Evolutionary conservation across 2,329 filamentous ascomycete genomes (phyloP).

Genomic region (Scedosporium minutisporum): DNA sequence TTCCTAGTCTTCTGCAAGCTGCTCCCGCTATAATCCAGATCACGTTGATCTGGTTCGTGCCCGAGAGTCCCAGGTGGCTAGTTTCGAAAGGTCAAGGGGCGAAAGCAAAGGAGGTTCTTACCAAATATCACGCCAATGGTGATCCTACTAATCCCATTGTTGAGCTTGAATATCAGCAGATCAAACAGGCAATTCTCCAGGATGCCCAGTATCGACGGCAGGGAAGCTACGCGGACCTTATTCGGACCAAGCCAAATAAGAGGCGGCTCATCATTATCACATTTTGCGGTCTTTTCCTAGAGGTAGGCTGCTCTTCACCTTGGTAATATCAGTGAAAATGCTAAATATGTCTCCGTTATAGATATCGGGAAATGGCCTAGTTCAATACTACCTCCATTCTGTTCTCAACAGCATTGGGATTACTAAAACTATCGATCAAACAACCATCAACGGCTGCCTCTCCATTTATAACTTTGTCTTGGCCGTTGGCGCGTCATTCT

Average conservation of each 20-base stretch:
- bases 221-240: conserved; percentile 22
- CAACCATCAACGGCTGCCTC: conserved; percentile 25
- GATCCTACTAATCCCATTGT: conserved; percentile 35
- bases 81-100: conserved; percentile 44
- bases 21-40: conserved; percentile 12
- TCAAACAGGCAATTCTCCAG: conserved; percentile 17
- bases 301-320: conserved; percentile 5
- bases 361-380: conserved; percentile 30
- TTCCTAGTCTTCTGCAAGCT: conserved; percentile 20
- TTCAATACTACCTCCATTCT: conserved; percentile 25
- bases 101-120: conserved; percentile 42
- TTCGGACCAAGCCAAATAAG: not conserved
- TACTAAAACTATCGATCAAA: conserved; percentile 24
- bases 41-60: conserved; percentile 36
- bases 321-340: not conserved
- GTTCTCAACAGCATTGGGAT: conserved; percentile 26
- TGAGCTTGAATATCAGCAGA: conserved; percentile 40
- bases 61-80: conserved; percentile 54
- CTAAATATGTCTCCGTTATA: not conserved
- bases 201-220: conserved; percentile 15
- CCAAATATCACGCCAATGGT: conserved; percentile 48
- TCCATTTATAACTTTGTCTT: conserved; percentile 31
- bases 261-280: not conserved
- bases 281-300: not conserved
- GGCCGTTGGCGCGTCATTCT: conserved; percentile 28